phyloP scores from a whole-genome alignment of 1,284 basidiomycete species.

The Ceratobasidium sp. region DNA sequence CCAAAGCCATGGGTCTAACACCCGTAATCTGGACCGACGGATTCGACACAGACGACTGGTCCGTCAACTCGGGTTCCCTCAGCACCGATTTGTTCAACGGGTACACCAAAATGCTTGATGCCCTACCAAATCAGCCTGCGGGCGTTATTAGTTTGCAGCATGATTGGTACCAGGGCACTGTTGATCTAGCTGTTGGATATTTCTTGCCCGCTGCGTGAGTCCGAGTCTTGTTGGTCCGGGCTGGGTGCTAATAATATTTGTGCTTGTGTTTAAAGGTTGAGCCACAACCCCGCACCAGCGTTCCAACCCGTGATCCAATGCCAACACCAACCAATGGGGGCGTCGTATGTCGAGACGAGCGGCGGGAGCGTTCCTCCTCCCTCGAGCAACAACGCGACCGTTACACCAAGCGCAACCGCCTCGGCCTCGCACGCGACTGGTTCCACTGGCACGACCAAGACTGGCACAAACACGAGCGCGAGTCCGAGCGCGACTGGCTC shows the following conservation, averaged over 20 bases:
- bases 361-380: neutral
- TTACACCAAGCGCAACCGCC: neutral
- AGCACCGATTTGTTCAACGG: conserved; percentile 69
- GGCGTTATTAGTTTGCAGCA: conserved; percentile 93
- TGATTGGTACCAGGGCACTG: conserved; percentile 83
- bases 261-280: conserved; percentile 54
- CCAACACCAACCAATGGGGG: conserved; percentile 66
- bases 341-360: conserved; percentile 71
- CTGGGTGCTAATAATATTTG: neutral
- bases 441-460: neutral
- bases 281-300: conserved; percentile 70
- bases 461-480: no score
- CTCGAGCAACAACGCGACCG: conserved; percentile 60
- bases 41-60: conserved; percentile 92
- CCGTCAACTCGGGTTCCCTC: conserved; percentile 73
- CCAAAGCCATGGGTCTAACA: conserved; percentile 81
- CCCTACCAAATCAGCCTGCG: conserved; percentile 54
- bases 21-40: conserved; percentile 80
- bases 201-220: conserved; percentile 74
- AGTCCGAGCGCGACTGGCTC: neutral
- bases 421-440: neutral
- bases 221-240: no score
- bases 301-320: conserved; percentile 67
- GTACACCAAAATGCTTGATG: conserved; percentile 59
- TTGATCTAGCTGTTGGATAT: conserved; percentile 90